phyloP scores from a whole-genome alignment of 208 protist genomes.

The Trypanosoma lewisi region DNA sequence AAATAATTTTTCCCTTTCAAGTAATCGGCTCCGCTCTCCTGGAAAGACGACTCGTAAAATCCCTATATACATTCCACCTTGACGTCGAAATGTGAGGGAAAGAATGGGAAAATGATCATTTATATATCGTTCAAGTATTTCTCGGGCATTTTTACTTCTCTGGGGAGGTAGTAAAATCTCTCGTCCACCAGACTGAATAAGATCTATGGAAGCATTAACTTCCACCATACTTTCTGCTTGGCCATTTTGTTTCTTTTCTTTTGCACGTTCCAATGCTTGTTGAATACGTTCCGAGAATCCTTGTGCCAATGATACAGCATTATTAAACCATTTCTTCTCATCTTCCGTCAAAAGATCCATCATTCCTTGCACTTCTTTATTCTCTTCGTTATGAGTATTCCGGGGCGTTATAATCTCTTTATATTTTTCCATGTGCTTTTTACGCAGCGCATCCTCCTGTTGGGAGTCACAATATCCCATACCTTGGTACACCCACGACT shows the following conservation, averaged over 20 bases:
- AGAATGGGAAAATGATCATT: constrained; percentile 25
- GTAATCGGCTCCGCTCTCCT: constrained; percentile 28
- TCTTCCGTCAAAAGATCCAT: constrained; percentile 39
- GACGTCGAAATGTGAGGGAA: constrained; percentile 40
- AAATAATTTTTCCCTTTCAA: constrained; percentile 19
- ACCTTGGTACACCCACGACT: constrained; percentile 72
- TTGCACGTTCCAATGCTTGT: constrained; percentile 17
- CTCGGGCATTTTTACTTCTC: constrained; percentile 39
- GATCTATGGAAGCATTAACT: constrained; percentile 22
- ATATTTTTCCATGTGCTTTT: constrained; percentile 25
- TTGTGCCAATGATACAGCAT: constrained; percentile 24
- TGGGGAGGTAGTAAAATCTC: constrained; percentile 42
- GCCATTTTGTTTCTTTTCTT: constrained; percentile 2
- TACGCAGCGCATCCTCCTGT: constrained; percentile 33
- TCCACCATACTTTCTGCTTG: neutral
- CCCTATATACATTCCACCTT: constrained; percentile 31
- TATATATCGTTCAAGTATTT: constrained; percentile 34
- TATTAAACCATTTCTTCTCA: constrained; percentile 49
- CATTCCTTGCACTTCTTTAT: neutral
- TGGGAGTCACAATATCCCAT: constrained; percentile 47
- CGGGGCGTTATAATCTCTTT: no score
- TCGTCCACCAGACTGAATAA: constrained; percentile 29
- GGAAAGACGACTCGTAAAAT: constrained; percentile 36
- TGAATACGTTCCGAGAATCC: constrained; percentile 34
- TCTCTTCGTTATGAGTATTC: constrained; percentile 1